Percentiles rank a stretch among this genome's conserved stretches.
Evolutionary conservation across 164 flowering plant genomes (phyloP).

Genomic region (Nymphaea thermarum): DNA sequence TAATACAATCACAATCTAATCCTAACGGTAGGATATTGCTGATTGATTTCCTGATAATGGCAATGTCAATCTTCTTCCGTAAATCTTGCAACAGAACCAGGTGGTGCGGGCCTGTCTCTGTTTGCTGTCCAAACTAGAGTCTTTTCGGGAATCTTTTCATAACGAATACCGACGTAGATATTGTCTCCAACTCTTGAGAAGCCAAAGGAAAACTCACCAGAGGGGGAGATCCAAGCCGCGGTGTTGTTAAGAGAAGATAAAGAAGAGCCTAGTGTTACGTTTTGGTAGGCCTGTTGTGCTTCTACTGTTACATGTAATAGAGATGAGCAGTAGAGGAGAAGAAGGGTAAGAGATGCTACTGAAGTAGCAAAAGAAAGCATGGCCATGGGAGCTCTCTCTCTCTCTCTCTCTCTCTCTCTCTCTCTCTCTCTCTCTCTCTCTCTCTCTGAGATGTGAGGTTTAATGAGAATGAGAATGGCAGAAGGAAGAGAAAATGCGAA

Average conservation of each 20-base stretch:
- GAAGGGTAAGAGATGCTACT: neutral
- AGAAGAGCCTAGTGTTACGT: conserved; percentile 7
- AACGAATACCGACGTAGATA: conserved; percentile 25
- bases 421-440: neutral
- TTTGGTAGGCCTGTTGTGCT: neutral
- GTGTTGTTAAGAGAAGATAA: conserved; percentile 4
- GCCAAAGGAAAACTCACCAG: conserved; percentile 24
- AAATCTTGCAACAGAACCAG: too few relatives aligned
- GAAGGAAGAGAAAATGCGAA: too few relatives aligned
- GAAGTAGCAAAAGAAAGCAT: neutral
- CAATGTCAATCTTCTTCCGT: too few relatives aligned
- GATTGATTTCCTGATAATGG: too few relatives aligned
- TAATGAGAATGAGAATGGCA: too few relatives aligned
- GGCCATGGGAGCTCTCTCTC: neutral
- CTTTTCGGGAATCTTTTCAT: conserved; percentile 13
- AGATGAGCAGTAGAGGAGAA: neutral
- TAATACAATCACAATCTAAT: too few relatives aligned
- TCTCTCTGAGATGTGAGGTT: neutral
- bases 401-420: neutral
- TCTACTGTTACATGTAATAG: too few relatives aligned
- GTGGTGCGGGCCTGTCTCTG: conserved; percentile 13
- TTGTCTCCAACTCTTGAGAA: conserved; percentile 12
- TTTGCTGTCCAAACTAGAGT: conserved; percentile 27
- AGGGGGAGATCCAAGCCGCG: conserved; percentile 20
- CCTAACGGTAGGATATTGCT: too few relatives aligned